phyloP scores from a whole-genome alignment of 805 yeast species.

The Nadsonia fulvescens region DNA sequence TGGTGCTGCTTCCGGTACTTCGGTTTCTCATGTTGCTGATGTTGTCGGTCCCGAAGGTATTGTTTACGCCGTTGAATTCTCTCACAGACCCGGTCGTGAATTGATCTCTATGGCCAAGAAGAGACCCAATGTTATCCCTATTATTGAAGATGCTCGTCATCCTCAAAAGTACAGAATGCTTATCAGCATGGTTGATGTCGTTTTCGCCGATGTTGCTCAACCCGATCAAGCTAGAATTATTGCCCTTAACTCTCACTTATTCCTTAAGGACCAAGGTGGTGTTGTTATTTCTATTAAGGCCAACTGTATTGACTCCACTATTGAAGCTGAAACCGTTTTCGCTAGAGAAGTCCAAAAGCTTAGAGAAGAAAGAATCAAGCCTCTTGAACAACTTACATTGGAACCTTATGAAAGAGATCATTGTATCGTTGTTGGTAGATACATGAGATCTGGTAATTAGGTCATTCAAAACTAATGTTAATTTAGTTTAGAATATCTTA shows the following conservation, averaged over 20 bases:
- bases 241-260: slow-evolving; percentile 94
- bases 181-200: slow-evolving; percentile 96
- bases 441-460: slow-evolving; percentile 64
- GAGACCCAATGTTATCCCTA: slow-evolving; percentile 98
- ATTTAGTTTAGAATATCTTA: no score
- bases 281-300: slow-evolving; percentile 98
- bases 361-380: slow-evolving; percentile 97
- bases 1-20: slow-evolving; percentile 99
- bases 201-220: slow-evolving; percentile 98
- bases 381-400: slow-evolving; percentile 92
- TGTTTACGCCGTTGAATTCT: slow-evolving; percentile 97
- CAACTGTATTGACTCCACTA: slow-evolving; percentile 99
- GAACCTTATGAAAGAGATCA: slow-evolving; percentile 99
- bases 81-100: slow-evolving; percentile 99
- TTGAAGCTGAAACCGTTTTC: slow-evolving; percentile 97
- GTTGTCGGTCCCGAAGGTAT: slow-evolving; percentile 98
- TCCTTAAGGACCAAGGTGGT: slow-evolving; percentile 96
- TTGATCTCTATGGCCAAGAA: slow-evolving; percentile 98
- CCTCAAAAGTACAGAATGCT: slow-evolving; percentile 99
- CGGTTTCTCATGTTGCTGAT: slow-evolving; percentile 96
- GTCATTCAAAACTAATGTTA: no score
- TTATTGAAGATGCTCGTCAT: slow-evolving; percentile 99
- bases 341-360: slow-evolving; percentile 98
- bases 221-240: slow-evolving; percentile 99
- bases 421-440: slow-evolving; percentile 95